Conservation (phyloP, 2,329 filamentous ascomycete genomes). For the Penicillium palitans region DNA sequence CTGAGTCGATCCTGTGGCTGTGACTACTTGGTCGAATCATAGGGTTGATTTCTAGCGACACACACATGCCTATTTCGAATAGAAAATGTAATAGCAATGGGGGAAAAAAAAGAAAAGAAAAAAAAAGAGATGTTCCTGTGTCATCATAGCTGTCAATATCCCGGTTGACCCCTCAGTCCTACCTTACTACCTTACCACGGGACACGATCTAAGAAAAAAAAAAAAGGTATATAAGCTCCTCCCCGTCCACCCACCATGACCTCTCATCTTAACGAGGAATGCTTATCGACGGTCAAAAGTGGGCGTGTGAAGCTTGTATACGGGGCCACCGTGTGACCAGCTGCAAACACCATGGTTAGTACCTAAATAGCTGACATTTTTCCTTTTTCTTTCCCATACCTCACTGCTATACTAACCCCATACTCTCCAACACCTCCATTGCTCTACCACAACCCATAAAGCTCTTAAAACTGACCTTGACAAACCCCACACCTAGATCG, state of each 20-base stretch:
- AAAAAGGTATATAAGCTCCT: constrained; percentile 23
- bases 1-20: constrained; percentile 26
- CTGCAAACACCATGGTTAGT: constrained; percentile 88
- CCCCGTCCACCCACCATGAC: constrained; percentile 1
- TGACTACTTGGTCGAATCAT: constrained; percentile 16
- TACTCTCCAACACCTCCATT: not conserved
- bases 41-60: constrained; percentile 10
- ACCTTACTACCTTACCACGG: not conserved
- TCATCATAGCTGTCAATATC: constrained; percentile 8
- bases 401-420: not conserved
- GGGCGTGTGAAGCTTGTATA: constrained; percentile 93
- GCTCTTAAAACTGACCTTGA: not conserved
- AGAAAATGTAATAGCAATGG: not conserved
- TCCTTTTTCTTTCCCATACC: not conserved
- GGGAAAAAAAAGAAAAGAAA: not conserved
- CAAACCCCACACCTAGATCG: constrained; percentile 61
- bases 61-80: not conserved
- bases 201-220: not conserved
- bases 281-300: constrained; percentile 93
- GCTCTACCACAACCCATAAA: not conserved
- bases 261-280: constrained; percentile 48
- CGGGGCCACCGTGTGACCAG: constrained; percentile 96
- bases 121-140: constrained; percentile 4
- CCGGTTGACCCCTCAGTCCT: constrained; percentile 18
- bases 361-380: not conserved